These are phyloP conservation scores for Talaromyces sp. DNA, from an alignment of 2,329 filamentous ascomycete genomes.

Conservation along the genomic window DNA sequence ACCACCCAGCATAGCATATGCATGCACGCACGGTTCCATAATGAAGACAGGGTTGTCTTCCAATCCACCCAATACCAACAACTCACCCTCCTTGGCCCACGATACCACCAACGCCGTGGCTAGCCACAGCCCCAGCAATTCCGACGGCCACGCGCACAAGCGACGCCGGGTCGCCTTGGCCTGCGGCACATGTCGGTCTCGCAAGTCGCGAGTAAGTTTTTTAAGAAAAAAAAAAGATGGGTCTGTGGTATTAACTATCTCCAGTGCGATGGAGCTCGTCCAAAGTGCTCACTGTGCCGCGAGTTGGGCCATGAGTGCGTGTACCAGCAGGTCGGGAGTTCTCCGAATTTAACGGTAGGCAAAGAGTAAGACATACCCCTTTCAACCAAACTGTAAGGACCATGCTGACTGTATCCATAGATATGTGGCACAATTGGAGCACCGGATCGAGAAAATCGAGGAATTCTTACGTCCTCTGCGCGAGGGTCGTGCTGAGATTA, in stretches of 20 bases:
- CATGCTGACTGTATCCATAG: neutral
- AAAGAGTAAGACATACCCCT: conserved; percentile 10
- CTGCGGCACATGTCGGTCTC: conserved; percentile 6
- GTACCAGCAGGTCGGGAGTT: conserved; percentile 14
- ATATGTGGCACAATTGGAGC: conserved; percentile 13
- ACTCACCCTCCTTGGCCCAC: neutral
- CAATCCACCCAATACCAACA: neutral
- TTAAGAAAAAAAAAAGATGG: neutral
- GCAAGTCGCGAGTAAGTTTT: conserved; percentile 8
- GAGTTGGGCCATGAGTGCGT: conserved; percentile 14
- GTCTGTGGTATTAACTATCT: neutral
- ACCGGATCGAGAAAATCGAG: conserved; percentile 13
- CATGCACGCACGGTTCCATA: neutral
- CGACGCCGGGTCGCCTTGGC: conserved; percentile 7
- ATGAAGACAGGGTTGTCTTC: neutral
- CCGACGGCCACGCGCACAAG: neutral
- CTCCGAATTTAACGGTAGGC: conserved; percentile 13
- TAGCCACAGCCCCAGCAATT: neutral
- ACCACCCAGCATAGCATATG: neutral
- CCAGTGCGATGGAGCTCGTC: conserved; percentile 15
- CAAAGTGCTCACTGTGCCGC: conserved; percentile 13
- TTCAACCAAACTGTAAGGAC: neutral
- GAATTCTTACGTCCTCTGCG: conserved; percentile 9
- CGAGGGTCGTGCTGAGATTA: conserved; percentile 2
- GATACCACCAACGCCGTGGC: neutral